phyloP scores from a whole-genome alignment of 2,329 filamentous ascomycete species.

The Fusarium subtropicale region DNA sequence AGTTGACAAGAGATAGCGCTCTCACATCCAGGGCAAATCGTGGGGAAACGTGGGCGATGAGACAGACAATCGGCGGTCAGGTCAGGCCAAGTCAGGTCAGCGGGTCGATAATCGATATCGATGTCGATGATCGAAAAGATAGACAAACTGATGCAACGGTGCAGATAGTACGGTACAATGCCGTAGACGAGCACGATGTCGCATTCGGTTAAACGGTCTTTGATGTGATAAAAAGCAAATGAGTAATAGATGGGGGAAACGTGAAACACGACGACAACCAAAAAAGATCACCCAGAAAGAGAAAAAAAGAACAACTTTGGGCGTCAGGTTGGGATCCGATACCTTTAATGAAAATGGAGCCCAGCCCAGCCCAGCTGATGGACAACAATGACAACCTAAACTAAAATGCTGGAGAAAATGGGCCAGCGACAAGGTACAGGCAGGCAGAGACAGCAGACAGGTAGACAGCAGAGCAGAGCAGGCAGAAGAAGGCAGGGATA shows the following conservation, averaged over 20 bases:
- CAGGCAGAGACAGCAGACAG: constrained; percentile 9
- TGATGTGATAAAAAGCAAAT: background rate
- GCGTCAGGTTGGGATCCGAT: constrained; percentile 27
- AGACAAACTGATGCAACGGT: constrained; percentile 1
- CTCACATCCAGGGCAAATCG: constrained; percentile 41
- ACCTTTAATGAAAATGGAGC: constrained; percentile 29
- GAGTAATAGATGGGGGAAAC: background rate
- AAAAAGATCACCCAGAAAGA: constrained; percentile 17
- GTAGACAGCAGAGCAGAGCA: background rate
- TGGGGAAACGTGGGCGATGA: constrained; percentile 34
- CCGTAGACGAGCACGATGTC: constrained; percentile 31
- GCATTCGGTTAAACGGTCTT: constrained; percentile 22
- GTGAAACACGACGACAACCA: constrained; percentile 13
- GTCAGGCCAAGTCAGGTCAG: constrained; percentile 47
- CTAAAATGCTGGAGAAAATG: constrained; percentile 23
- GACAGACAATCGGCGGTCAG: constrained; percentile 43
- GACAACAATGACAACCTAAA: constrained; percentile 35
- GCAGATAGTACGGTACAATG: constrained; percentile 2
- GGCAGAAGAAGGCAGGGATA: background rate
- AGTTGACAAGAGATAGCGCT: constrained; percentile 3
- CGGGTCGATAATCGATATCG: constrained; percentile 18
- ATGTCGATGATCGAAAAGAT: constrained; percentile 24
- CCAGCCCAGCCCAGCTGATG: constrained; percentile 41
- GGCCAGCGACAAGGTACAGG: constrained; percentile 12
- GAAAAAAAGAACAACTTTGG: constrained; percentile 11